Conservation (phyloP, 2,329 filamentous ascomycete species). For the Aspergillus sp. region DNA sequence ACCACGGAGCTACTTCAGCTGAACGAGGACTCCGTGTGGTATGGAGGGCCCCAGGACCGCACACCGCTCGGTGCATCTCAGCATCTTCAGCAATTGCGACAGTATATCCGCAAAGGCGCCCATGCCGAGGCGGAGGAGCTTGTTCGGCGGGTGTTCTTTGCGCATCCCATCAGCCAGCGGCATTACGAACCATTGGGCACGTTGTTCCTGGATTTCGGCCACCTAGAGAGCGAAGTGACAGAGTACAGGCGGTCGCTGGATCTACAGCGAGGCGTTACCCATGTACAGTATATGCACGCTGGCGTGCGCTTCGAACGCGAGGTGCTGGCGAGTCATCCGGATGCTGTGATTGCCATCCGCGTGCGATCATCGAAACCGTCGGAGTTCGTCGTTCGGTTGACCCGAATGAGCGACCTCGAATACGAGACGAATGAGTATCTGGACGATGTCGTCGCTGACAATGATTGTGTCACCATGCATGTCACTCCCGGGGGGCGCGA, state of each 20-base stretch:
- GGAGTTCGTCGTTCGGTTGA: conserved; percentile 31
- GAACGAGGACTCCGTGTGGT: conserved; percentile 52
- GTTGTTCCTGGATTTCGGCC: conserved; percentile 44
- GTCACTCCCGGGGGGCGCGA: conserved; percentile 38
- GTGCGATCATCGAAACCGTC: conserved; percentile 21
- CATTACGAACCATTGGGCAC: conserved; percentile 49
- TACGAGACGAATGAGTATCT: conserved; percentile 47
- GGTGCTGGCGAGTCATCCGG: conserved; percentile 43
- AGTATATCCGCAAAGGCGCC: conserved; percentile 40
- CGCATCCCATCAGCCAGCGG: conserved; percentile 46
- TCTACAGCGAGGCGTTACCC: conserved; percentile 35
- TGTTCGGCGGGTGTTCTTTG: conserved; percentile 43
- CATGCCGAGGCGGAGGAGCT: conserved; percentile 45
- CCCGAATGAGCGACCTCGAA: conserved; percentile 42
- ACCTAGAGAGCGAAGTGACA: conserved; percentile 24
- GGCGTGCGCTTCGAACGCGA: conserved; percentile 37
- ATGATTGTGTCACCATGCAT: conserved; percentile 35
- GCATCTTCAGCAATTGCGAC: conserved; percentile 40
- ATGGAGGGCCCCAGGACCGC: conserved; percentile 46
- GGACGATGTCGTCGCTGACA: conserved; percentile 32
- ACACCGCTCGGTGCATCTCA: conserved; percentile 39
- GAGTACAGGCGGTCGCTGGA: conserved; percentile 43
- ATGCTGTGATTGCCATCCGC: conserved; percentile 39
- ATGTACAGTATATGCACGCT: conserved; percentile 37
- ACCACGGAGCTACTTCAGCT: conserved; percentile 45